A percentile compares a stretch with the other conserved stretches of the same genome.
phyloP scores from a whole-genome alignment of 1,139 yeast genomes.

The Candida smagusa region DNA sequence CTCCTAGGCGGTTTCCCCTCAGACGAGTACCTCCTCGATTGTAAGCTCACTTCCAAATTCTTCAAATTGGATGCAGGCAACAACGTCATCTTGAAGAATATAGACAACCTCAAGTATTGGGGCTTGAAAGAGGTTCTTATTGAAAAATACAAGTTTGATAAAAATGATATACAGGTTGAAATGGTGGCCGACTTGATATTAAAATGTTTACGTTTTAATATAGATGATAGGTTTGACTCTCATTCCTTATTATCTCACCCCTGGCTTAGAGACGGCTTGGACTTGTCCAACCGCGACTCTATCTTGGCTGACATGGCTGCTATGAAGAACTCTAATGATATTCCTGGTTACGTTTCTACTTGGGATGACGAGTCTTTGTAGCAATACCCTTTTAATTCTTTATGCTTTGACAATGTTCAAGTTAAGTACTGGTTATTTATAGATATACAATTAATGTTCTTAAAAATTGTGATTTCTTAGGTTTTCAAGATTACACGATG shows the following conservation, averaged over 20 bases:
- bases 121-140: conserved; percentile 59
- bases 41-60: conserved; percentile 49
- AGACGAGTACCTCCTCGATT: conserved; percentile 45
- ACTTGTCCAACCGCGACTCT: conserved; percentile 27
- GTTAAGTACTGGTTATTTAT: too few relatives aligned
- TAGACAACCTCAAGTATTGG: conserved; percentile 68
- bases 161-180: conserved; percentile 16
- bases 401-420: too few relatives aligned
- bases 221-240: conserved; percentile 43
- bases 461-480: conserved; percentile 6
- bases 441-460: too few relatives aligned
- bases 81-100: conserved; percentile 49
- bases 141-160: conserved; percentile 65
- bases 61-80: conserved; percentile 47
- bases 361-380: conserved; percentile 14
- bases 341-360: conserved; percentile 28
- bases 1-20: conserved; percentile 58
- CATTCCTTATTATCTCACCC: conserved; percentile 51
- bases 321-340: conserved; percentile 13
- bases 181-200: conserved; percentile 41
- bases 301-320: conserved; percentile 8
- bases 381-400: too few relatives aligned
- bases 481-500: conserved; percentile 6
- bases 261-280: conserved; percentile 70
- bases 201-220: conserved; percentile 73